Conservation (phyloP, 371 early-diverging fungal genomes). For the Mortierella sp. region DNA sequence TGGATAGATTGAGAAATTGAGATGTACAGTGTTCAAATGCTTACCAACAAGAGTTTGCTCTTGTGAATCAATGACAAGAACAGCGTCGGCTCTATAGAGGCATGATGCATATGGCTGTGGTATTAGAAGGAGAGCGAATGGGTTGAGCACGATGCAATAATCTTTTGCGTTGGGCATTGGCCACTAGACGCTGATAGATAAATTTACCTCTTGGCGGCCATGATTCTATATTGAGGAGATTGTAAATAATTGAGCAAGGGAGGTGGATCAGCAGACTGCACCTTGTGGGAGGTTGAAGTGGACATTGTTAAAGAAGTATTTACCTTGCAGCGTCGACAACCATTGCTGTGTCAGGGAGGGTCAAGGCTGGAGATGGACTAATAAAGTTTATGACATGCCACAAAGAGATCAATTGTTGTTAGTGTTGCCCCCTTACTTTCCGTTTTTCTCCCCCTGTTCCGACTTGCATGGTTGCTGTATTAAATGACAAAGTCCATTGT, state of each 20-base stretch:
- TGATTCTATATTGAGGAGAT: constrained; percentile 31
- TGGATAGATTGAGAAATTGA: background rate
- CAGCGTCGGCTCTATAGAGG: constrained; percentile 81
- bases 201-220: constrained; percentile 57
- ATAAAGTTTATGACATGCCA: background rate
- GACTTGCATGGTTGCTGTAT: background rate
- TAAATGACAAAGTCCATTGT: background rate
- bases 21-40: background rate
- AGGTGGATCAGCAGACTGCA: constrained; percentile 18
- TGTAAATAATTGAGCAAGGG: background rate
- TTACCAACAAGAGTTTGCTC: constrained; percentile 63
- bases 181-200: background rate
- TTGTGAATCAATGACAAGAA: constrained; percentile 78
- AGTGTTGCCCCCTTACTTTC: background rate
- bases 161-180: background rate
- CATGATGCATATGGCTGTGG: background rate
- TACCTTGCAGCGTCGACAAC: constrained; percentile 59
- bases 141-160: constrained; percentile 14
- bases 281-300: background rate
- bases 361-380: constrained; percentile 52
- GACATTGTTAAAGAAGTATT: background rate
- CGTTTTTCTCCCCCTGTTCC: background rate
- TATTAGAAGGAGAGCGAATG: constrained; percentile 10
- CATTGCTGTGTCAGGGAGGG: constrained; percentile 50
- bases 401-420: background rate